These are phyloP conservation scores for Phytophthora cryptogea DNA, from an alignment of 352 stramenopile genomes.

Conservation along the genomic window DNA sequence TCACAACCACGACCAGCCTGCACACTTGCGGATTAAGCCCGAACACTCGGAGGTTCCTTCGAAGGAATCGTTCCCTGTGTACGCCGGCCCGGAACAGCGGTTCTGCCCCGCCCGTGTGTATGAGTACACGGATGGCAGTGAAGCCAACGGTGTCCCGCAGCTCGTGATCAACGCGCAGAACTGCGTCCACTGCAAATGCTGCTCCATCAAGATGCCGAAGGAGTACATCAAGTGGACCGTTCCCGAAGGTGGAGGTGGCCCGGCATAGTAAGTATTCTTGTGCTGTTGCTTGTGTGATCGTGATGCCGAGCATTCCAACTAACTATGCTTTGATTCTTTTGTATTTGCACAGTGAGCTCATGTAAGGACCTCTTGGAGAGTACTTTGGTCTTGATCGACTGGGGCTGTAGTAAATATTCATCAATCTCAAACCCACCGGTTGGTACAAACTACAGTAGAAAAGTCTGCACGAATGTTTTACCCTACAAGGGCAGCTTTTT, in stretches of 20 bases:
- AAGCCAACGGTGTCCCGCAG: conserved; percentile 85
- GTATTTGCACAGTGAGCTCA: conserved; percentile 58
- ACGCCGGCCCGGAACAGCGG: conserved; percentile 95
- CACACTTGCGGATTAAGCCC: conserved; percentile 96
- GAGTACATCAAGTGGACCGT: conserved; percentile 99
- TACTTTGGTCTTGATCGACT: conserved; percentile 16
- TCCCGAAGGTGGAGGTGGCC: conserved; percentile 96
- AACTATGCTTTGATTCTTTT: conserved; percentile 33
- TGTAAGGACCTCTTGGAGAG: conserved; percentile 46
- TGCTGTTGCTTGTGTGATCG: background rate
- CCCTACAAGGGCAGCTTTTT: background rate
- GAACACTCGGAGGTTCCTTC: conserved; percentile 88
- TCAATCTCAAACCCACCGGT: conserved; percentile 26
- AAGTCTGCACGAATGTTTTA: background rate
- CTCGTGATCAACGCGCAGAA: conserved; percentile 99
- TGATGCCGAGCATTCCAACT: conserved; percentile 12
- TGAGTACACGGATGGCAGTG: conserved; percentile 96
- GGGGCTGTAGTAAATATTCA: conserved; percentile 44
- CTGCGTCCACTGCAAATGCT: conserved; percentile 99
- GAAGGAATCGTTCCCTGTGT: conserved; percentile 90
- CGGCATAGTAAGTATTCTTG: conserved; percentile 94
- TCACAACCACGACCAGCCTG: conserved; percentile 98
- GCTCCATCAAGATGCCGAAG: conserved; percentile 99
- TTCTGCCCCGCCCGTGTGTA: conserved; percentile 99
- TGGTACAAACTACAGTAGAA: conserved; percentile 21